Conservation (phyloP, 2,329 filamentous ascomycete genomes). For the Penicillium sp. region DNA sequence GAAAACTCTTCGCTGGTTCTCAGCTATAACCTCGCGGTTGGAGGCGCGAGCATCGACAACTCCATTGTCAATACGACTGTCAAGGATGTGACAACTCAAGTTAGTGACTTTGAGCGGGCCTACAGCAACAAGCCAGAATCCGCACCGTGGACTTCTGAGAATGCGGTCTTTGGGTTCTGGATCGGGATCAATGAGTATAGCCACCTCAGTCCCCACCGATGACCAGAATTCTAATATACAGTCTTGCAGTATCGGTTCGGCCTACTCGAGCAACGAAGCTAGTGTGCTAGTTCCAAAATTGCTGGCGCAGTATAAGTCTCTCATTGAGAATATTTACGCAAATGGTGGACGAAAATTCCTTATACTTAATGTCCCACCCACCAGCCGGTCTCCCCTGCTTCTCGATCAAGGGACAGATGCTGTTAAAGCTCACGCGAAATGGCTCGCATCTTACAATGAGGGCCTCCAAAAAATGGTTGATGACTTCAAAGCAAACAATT, state of each 20-base stretch:
- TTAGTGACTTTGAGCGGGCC: conserved; percentile 45
- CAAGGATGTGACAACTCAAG: conserved; percentile 53
- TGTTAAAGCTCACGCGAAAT: conserved; percentile 21
- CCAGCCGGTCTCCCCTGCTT: conserved; percentile 28
- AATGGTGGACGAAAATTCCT: conserved; percentile 60
- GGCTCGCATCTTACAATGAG: conserved; percentile 28
- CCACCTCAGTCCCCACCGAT: not conserved
- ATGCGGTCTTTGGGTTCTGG: conserved; percentile 36
- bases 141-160: conserved; percentile 28
- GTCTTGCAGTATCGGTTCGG: conserved; percentile 25
- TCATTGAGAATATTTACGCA: conserved; percentile 52
- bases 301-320: conserved; percentile 47
- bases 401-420: conserved; percentile 19
- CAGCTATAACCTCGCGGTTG: conserved; percentile 57
- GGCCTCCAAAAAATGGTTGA: conserved; percentile 24
- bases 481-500: conserved; percentile 17
- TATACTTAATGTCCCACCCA: conserved; percentile 60
- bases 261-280: conserved; percentile 31
- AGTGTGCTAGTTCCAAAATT: conserved; percentile 38
- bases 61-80: conserved; percentile 54
- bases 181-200: conserved; percentile 38
- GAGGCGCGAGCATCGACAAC: conserved; percentile 57
- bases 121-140: conserved; percentile 37
- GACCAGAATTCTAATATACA: not conserved
- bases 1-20: conserved; percentile 51